Evolutionary conservation across 2,329 filamentous ascomycete genomes (phyloP).

Genomic region (Claviceps sp.): DNA sequence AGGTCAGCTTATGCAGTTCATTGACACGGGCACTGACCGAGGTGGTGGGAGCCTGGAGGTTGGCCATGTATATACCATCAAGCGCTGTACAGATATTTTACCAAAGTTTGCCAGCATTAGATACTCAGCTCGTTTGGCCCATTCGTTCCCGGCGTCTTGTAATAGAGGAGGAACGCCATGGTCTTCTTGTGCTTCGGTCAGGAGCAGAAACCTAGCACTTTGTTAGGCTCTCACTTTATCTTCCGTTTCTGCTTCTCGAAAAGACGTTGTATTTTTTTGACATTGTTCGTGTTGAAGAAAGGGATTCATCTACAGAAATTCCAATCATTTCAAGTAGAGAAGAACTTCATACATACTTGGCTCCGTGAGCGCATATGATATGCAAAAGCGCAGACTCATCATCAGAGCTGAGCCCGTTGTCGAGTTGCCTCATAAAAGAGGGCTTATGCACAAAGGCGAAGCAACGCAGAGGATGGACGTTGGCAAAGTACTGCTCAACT

Average conservation of each 20-base stretch:
- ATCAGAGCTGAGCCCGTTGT: slow-evolving; percentile 22
- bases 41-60: too few species aligned
- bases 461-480: slow-evolving; percentile 26
- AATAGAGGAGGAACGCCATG: slow-evolving; percentile 17
- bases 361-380: slow-evolving; percentile 25
- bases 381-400: slow-evolving; percentile 24
- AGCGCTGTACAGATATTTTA: slow-evolving; percentile 23
- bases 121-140: slow-evolving; percentile 24
- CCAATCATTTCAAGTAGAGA: too few species aligned
- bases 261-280: too few species aligned
- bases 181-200: slow-evolving; percentile 18
- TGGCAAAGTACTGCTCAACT: slow-evolving; percentile 25
- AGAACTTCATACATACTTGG: slow-evolving; percentile 16
- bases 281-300: too few species aligned
- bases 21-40: neutral
- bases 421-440: slow-evolving; percentile 24
- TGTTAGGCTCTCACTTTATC: neutral
- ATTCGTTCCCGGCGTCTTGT: slow-evolving; percentile 22
- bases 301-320: too few species aligned
- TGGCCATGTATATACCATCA: slow-evolving; percentile 19
- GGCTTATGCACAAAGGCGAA: slow-evolving; percentile 28
- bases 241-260: too few species aligned
- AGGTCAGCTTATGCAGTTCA: neutral
- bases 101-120: slow-evolving; percentile 24
- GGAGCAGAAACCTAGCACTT: slow-evolving; percentile 20